phyloP scores from a whole-genome alignment of 2,329 filamentous ascomycete species.

The Arthrobotrys musiformis region DNA sequence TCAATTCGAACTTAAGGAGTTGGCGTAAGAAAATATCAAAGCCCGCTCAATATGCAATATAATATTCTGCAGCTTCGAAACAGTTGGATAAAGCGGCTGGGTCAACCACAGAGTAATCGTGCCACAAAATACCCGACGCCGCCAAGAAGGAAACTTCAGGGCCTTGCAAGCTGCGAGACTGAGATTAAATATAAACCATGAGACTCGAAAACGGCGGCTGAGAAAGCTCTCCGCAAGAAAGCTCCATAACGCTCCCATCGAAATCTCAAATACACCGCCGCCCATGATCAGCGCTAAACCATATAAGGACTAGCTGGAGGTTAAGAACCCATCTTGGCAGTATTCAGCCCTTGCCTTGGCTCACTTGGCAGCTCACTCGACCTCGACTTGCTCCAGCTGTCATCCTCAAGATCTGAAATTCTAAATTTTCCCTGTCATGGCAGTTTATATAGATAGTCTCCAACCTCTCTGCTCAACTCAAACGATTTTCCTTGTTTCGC shows the following conservation, averaged over 20 bases:
- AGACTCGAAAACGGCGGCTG: neutral
- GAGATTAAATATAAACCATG: slow-evolving; percentile 18
- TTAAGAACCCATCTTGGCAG: slow-evolving; percentile 19
- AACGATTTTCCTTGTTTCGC: neutral
- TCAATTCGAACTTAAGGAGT: too few relatives aligned
- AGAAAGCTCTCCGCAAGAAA: neutral
- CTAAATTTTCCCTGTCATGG: slow-evolving; percentile 5
- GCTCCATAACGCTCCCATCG: neutral
- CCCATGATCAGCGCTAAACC: slow-evolving; percentile 41
- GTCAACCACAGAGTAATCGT: neutral
- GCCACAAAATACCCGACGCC: neutral
- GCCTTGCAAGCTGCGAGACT: neutral
- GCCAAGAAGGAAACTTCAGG: neutral
- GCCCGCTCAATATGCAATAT: too few relatives aligned
- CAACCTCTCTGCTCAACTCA: neutral
- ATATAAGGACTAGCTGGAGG: slow-evolving; percentile 10
- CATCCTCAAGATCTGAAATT: slow-evolving; percentile 22
- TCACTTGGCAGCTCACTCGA: slow-evolving; percentile 27
- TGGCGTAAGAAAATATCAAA: too few relatives aligned
- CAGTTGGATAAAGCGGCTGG: neutral
- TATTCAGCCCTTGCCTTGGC: slow-evolving; percentile 44
- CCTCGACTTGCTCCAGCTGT: slow-evolving; percentile 13
- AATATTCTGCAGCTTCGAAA: too few relatives aligned
- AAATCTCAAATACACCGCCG: slow-evolving; percentile 41
- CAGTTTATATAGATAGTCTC: slow-evolving; percentile 19